Base-by-base conservation (phyloP, 768 basidiomycete genomes). In the Clathrus columnatus region DNA sequence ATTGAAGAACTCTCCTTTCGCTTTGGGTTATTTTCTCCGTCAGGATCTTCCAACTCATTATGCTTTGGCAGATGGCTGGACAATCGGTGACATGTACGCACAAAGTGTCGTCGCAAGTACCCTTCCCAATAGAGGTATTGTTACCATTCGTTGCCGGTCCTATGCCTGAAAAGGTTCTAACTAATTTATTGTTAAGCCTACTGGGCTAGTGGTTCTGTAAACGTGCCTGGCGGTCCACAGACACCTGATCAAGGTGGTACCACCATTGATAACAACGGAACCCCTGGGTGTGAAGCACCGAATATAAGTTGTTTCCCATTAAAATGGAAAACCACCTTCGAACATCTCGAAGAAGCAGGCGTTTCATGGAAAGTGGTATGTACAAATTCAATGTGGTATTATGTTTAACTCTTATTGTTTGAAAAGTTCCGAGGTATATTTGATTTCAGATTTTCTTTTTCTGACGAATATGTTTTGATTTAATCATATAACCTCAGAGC, bases 31-130 rank as follows among this genome's bases (percentile, higher is more conserved):
- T 29, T 58, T 27, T 56, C 43, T 48, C 44, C 41, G 57, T 11
- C 16, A 46, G 14, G 59, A 60, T 32, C 3, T 60, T 20, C 59
- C 59, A 5, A 26, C 43, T 20, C 59, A 60, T 26, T 60, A 29
- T 32, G 51, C 41, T 16, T 27, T 60, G 20, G 59, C 51, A 0
- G 59, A 60, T 26, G 58, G 44, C 5, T 60, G 56, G 56, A 53
- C 59, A 5, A 41, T 58, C 24, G 57, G 24, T 29, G 59, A 60
- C 51, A 60, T 60, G 59, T 60, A 60, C 36, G 50, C 55, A 41
- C 45, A 59, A 45, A 21, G 27, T 18, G 44, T 59, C 7, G 47
- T 58, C 23, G 59, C 59, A 1, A 41, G 53, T 29, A 56, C 59
- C 20, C 20, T 41, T 18, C 54, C 53, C 1, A 50, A 56, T 42